Conservation (phyloP, 2,329 filamentous ascomycete species). For the Ophiocordyceps camponoti-leonardi region DNA sequence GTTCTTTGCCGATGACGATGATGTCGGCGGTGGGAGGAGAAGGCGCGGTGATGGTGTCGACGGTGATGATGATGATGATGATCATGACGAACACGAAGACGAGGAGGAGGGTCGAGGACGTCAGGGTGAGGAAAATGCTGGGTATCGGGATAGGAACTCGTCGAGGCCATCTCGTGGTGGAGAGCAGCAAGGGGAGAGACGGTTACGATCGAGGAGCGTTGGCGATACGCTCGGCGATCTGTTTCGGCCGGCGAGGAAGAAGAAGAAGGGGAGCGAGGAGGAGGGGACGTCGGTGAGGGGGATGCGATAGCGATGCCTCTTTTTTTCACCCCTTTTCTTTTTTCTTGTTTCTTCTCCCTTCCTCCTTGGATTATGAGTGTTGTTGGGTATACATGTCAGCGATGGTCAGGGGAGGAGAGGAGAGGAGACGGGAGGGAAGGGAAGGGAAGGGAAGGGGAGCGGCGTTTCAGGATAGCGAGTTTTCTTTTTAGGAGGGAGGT, state of each 20-base stretch:
- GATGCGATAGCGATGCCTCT: not conserved
- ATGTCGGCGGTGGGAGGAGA: slow-evolving; percentile 5
- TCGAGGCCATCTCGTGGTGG: not conserved
- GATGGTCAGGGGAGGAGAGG: not conserved
- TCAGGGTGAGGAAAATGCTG: slow-evolving; percentile 5
- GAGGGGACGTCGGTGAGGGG: not conserved
- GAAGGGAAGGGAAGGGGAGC: not conserved
- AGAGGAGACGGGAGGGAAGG: not conserved
- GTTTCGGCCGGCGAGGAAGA: slow-evolving; percentile 18
- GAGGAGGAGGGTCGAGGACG: slow-evolving; percentile 3
- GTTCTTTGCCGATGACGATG: slow-evolving; percentile 28
- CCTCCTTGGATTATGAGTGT: not conserved
- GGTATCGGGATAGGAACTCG: not conserved
- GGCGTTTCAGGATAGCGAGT: not conserved
- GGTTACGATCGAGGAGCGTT: slow-evolving; percentile 15
- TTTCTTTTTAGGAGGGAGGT: no score
- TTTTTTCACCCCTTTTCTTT: not conserved
- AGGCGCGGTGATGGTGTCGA: slow-evolving; percentile 5
- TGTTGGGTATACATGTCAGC: not conserved
- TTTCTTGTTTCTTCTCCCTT: not conserved
- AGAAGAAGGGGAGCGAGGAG: slow-evolving; percentile 6
- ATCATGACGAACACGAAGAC: slow-evolving; percentile 3
- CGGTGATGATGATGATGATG: slow-evolving; percentile 4
- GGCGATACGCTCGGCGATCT: slow-evolving; percentile 24
- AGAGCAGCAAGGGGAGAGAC: not conserved